These are phyloP conservation scores for Naegleria fowleri DNA, from an alignment of 208 protist species.

Conservation along the genomic window DNA sequence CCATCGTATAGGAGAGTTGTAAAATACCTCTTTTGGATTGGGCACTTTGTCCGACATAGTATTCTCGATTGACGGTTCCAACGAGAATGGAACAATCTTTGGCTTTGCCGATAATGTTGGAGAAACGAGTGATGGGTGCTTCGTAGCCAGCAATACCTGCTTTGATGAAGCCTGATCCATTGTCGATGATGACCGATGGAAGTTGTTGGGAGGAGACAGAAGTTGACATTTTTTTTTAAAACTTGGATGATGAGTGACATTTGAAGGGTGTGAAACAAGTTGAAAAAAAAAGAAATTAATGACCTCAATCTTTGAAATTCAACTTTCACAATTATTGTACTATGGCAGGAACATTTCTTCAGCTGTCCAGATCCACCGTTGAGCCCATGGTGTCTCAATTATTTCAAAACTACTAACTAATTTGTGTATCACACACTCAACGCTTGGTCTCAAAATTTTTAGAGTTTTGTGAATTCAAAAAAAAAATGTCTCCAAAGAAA, in stretches of 20 bases:
- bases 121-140: constrained; percentile 66
- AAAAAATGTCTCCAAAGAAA: no score
- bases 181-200: constrained; percentile 80
- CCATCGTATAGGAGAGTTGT: constrained; percentile 55
- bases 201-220: not conserved
- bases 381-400: no score
- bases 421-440: no score
- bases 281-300: no score
- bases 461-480: no score
- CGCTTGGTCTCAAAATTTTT: no score
- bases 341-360: no score
- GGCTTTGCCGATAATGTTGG: constrained; percentile 69
- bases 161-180: constrained; percentile 81
- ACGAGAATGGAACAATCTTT: constrained; percentile 42
- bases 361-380: no score
- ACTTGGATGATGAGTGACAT: not conserved
- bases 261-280: not conserved
- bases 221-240: not conserved
- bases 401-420: no score
- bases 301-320: no score
- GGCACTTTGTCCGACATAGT: not conserved
- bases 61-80: constrained; percentile 45
- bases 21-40: constrained; percentile 32
- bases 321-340: no score
- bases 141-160: constrained; percentile 70